Evolutionary conservation across 306 rosid species (phyloP).

Genomic region (Prunus mume): DNA sequence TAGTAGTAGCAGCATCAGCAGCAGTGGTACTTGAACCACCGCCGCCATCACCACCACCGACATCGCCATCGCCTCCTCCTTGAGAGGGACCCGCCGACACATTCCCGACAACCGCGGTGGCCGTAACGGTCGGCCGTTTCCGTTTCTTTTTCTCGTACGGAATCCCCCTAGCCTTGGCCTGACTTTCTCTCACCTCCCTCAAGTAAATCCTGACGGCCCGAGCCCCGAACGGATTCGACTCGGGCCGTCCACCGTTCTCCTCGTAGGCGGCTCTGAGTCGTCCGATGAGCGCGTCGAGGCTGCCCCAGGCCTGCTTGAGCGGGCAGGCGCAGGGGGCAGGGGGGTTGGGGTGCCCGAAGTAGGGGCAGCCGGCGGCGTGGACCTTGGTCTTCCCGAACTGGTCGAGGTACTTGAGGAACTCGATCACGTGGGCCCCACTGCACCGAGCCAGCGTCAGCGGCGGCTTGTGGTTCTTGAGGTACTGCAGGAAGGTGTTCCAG

Average conservation of each 20-base stretch:
- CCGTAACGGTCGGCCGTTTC: constrained; percentile 35
- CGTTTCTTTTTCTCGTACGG: constrained; percentile 95
- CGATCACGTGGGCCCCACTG: constrained; percentile 98
- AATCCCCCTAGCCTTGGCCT: constrained; percentile 89
- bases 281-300: constrained; percentile 86
- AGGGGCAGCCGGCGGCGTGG: constrained; percentile 68
- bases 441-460: constrained; percentile 82
- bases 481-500: constrained; percentile 97
- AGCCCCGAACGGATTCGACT: constrained; percentile 84
- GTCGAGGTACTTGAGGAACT: constrained; percentile 81
- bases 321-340: constrained; percentile 89
- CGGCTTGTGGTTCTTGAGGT: constrained; percentile 88
- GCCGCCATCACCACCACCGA: constrained; percentile 9
- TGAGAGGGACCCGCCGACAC: constrained; percentile 29
- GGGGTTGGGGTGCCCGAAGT: constrained; percentile 80
- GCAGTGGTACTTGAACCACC: constrained; percentile 30
- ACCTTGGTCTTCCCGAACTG: constrained; percentile 96
- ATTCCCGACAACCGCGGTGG: constrained; percentile 14
- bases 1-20: constrained; percentile 35
- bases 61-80: neutral
- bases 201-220: constrained; percentile 80
- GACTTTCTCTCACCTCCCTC: constrained; percentile 81
- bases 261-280: constrained; percentile 94
- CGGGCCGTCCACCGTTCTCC: constrained; percentile 88
- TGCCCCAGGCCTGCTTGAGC: constrained; percentile 87